These are phyloP conservation scores for Dendrobium huoshanense DNA, from an alignment of 106 monocot species.

Conservation along the genomic window DNA sequence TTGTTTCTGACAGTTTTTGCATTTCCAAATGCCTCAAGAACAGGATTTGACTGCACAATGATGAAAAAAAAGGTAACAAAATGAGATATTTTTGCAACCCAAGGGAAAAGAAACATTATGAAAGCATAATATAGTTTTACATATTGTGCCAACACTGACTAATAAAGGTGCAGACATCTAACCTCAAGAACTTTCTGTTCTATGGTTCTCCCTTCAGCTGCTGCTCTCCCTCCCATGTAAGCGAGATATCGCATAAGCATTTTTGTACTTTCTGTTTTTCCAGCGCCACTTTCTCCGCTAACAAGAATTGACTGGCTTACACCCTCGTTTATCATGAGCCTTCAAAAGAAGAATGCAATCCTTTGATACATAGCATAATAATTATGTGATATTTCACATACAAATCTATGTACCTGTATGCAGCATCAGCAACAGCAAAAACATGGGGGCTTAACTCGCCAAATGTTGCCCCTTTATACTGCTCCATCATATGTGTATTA, in stretches of 20 bases:
- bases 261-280: conserved; percentile 97
- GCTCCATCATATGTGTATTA: conserved; percentile 21
- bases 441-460: conserved; percentile 29
- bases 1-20: conserved; percentile 95
- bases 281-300: conserved; percentile 97
- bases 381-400: background rate
- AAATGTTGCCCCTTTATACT: conserved; percentile 23
- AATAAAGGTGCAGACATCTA: background rate
- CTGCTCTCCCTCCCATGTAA: conserved; percentile 81
- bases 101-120: no score
- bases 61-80: background rate
- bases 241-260: conserved; percentile 92
- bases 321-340: conserved; percentile 70
- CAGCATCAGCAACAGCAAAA: conserved; percentile 50
- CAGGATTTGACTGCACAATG: conserved; percentile 85
- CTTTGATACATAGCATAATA: background rate
- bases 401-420: conserved; percentile 42
- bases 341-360: conserved; percentile 15
- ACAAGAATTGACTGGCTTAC: conserved; percentile 86
- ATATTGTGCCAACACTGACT: no score
- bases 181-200: conserved; percentile 97
- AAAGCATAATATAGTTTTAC: no score
- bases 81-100: background rate
- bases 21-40: conserved; percentile 98
- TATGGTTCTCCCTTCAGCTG: conserved; percentile 61